A percentile compares a stretch with the other conserved stretches of the same genome.
phyloP scores from a whole-genome alignment of 2,329 filamentous ascomycete species.

The Trichophyton simii region DNA sequence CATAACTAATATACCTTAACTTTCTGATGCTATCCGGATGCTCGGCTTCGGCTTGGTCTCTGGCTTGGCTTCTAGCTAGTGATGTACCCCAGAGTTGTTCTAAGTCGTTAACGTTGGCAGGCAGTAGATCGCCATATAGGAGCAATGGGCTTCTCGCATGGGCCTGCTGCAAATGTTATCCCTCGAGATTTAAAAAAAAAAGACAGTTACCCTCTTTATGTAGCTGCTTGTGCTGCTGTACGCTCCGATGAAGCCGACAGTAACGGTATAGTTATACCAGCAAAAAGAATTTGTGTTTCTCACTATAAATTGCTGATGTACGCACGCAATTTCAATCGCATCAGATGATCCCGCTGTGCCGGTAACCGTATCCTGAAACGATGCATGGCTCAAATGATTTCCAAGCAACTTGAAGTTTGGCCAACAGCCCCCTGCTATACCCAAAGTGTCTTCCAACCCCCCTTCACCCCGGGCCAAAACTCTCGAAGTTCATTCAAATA shows the following conservation, averaged over 20 bases:
- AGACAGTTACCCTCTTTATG: constrained; percentile 11
- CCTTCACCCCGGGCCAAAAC: constrained; percentile 26
- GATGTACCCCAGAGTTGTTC: too few species aligned
- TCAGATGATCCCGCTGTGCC: constrained; percentile 22
- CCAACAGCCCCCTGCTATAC: constrained; percentile 27
- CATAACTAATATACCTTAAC: too few species aligned
- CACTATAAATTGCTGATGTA: constrained; percentile 16
- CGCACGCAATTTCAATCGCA: constrained; percentile 31
- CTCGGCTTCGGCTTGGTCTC: background rate
- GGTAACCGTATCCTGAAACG: constrained; percentile 25
- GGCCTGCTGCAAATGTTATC: constrained; percentile 29
- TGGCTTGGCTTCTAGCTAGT: background rate
- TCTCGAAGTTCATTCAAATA: constrained; percentile 17
- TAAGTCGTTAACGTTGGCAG: background rate
- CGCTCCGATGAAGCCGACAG: constrained; percentile 29
- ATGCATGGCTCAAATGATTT: constrained; percentile 21
- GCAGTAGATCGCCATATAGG: constrained; percentile 9
- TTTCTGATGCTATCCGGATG: background rate
- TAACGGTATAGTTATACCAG: constrained; percentile 18
- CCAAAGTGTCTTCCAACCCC: constrained; percentile 24
- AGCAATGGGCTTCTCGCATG: constrained; percentile 30
- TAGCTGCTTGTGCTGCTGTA: constrained; percentile 19
- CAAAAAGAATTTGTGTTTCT: too few species aligned
- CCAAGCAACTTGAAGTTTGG: constrained; percentile 23
- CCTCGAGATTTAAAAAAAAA: constrained; percentile 22